A percentile compares a stretch with the other conserved stretches of the same genome.
phyloP scores from a whole-genome alignment of 805 yeast species.

The Yamadazyma tumulicola region DNA sequence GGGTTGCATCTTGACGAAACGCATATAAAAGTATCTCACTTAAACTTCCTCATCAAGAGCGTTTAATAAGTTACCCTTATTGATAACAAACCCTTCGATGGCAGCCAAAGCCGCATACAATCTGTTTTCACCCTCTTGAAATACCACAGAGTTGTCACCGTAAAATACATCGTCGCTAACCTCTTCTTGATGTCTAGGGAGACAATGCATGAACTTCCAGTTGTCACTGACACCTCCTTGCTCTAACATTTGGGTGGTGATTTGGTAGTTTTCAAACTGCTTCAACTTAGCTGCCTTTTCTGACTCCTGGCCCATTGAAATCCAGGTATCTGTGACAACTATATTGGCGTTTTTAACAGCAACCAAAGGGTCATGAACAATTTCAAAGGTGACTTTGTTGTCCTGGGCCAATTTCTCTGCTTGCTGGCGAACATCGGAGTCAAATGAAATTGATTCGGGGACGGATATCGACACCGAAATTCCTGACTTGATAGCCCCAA shows the following conservation, averaged over 20 bases:
- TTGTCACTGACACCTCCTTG: slow-evolving; percentile 54
- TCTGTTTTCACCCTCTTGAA: slow-evolving; percentile 95
- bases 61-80: slow-evolving; percentile 60
- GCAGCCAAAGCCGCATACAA: slow-evolving; percentile 95
- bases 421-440: slow-evolving; percentile 45
- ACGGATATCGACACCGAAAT: slow-evolving; percentile 82
- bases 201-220: slow-evolving; percentile 96
- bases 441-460: slow-evolving; percentile 70
- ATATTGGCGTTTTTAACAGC: slow-evolving; percentile 77
- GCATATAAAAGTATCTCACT: too few species aligned
- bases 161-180: slow-evolving; percentile 93
- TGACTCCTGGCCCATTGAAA: slow-evolving; percentile 96
- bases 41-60: slow-evolving; percentile 11
- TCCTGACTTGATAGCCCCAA: slow-evolving; percentile 82
- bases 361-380: slow-evolving; percentile 67
- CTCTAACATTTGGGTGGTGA: slow-evolving; percentile 59
- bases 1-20: too few species aligned
- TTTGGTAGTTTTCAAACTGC: slow-evolving; percentile 86
- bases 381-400: slow-evolving; percentile 43
- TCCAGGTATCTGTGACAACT: slow-evolving; percentile 93
- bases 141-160: slow-evolving; percentile 73
- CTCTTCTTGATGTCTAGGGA: slow-evolving; percentile 94
- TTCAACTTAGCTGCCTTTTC: slow-evolving; percentile 68
- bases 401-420: slow-evolving; percentile 53
- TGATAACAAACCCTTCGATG: slow-evolving; percentile 82